Evolutionary conservation across 192 early-diverging fungal species (phyloP).

Genomic region (Phycomyces blakesleeanus): DNA sequence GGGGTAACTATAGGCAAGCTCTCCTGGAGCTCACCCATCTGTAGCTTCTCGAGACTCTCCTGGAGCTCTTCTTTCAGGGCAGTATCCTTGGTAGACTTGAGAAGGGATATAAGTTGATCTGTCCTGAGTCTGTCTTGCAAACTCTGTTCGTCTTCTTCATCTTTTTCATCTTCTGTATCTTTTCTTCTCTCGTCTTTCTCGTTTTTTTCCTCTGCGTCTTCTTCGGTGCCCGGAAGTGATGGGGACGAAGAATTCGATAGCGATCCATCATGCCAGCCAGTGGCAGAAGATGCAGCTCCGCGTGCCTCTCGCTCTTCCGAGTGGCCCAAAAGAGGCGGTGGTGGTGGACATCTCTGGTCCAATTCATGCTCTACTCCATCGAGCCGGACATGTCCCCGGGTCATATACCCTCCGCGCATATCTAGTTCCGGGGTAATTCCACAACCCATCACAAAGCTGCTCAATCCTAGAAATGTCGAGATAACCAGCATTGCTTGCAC

Average conservation of each 20-base stretch:
- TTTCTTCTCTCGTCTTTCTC: too few species aligned
- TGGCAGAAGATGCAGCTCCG: slow-evolving; percentile 12
- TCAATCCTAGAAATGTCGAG: slow-evolving; percentile 47
- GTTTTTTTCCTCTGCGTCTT: too few species aligned
- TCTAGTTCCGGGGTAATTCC: slow-evolving; percentile 57
- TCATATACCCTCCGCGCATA: slow-evolving; percentile 44
- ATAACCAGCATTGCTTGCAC: slow-evolving; percentile 50
- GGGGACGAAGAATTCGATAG: neutral
- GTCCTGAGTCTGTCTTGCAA: slow-evolving; percentile 11
- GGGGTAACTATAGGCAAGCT: too few species aligned
- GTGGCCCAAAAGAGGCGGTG: too few species aligned
- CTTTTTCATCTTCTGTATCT: neutral
- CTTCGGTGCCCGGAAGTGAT: slow-evolving; percentile 1
- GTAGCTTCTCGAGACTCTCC: slow-evolving; percentile 18
- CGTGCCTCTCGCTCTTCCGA: slow-evolving; percentile 10
- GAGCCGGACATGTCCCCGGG: neutral
- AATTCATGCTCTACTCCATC: slow-evolving; percentile 39
- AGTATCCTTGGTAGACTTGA: slow-evolving; percentile 28
- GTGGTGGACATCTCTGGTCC: slow-evolving; percentile 7
- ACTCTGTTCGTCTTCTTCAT: neutral
- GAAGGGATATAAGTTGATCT: slow-evolving; percentile 19
- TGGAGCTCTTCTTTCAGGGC: slow-evolving; percentile 18
- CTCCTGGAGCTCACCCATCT: neutral
- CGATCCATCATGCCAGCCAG: slow-evolving; percentile 19
- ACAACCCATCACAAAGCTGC: slow-evolving; percentile 49